phyloP scores from a whole-genome alignment of 805 yeast genomes.

The Metschnikowia similis region DNA sequence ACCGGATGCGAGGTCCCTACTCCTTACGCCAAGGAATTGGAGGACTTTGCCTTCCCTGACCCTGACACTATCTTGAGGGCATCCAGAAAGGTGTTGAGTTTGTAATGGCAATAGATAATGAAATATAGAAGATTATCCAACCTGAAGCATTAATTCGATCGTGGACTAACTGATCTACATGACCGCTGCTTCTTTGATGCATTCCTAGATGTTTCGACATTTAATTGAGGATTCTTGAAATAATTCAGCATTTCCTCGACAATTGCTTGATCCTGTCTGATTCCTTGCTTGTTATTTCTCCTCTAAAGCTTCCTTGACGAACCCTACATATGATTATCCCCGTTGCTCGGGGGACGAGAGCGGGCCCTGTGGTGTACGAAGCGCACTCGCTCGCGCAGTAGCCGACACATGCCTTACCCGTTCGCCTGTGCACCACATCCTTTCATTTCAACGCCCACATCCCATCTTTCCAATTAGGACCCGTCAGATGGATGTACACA shows the following conservation, averaged over 20 bases:
- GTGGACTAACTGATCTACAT: not conserved
- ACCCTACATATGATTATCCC: no score
- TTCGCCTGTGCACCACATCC: not conserved
- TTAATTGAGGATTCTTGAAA: no score
- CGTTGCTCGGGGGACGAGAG: no score
- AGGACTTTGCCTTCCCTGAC: conserved; percentile 99
- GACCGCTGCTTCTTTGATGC: no score
- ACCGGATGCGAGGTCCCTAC: conserved; percentile 99
- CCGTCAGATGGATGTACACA: conserved; percentile 15
- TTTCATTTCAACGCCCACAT: not conserved
- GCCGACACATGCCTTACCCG: not conserved
- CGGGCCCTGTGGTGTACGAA: no score
- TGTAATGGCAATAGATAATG: conserved; percentile 33
- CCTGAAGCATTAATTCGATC: not conserved
- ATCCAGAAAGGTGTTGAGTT: conserved; percentile 70
- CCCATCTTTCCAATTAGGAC: no score
- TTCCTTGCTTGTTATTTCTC: no score
- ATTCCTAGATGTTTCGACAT: no score
- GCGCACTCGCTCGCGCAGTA: not conserved
- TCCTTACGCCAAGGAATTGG: conserved; percentile 93
- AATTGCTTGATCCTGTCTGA: no score
- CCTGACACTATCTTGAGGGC: conserved; percentile 85
- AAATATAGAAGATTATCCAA: not conserved
- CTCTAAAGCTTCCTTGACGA: no score
- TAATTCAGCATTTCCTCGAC: no score